These are phyloP conservation scores for Russula sp. DNA, from an alignment of 768 basidiomycete genomes.

Conservation along the genomic window DNA sequence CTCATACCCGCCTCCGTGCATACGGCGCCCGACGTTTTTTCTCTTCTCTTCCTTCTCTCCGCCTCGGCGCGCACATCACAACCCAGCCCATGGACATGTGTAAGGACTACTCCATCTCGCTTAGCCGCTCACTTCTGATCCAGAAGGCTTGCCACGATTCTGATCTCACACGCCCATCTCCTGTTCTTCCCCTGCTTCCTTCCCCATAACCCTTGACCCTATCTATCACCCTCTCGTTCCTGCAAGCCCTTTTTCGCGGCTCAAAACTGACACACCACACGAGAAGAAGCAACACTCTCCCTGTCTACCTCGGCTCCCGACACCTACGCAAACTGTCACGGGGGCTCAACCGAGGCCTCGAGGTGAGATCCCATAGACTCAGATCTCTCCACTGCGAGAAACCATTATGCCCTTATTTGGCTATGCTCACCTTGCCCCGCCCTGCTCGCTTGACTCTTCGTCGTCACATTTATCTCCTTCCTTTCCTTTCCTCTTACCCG, in stretches of 20 bases:
- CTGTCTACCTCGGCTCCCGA: background rate
- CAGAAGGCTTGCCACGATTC: slow-evolving; percentile 19
- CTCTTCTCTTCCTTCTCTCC: background rate
- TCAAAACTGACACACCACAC: background rate
- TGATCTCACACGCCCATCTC: slow-evolving; percentile 21
- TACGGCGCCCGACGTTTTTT: background rate
- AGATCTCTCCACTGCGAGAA: background rate
- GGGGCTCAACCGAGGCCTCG: slow-evolving; percentile 1
- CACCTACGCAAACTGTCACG: background rate
- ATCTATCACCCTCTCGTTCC: slow-evolving; percentile 6
- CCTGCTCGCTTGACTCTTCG: background rate
- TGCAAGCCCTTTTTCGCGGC: slow-evolving; percentile 1
- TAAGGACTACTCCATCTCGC: slow-evolving; percentile 10
- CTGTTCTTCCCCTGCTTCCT: background rate
- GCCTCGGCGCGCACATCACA: background rate
- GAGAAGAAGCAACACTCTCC: background rate
- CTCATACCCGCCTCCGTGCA: background rate
- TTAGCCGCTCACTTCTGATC: slow-evolving; percentile 17
- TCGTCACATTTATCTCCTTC: background rate
- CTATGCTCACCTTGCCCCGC: background rate
- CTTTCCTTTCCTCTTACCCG: background rate
- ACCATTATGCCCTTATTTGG: slow-evolving; percentile 2
- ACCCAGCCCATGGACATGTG: background rate
- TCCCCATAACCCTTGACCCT: slow-evolving; percentile 15
- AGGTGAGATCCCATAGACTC: slow-evolving; percentile 1